phyloP scores from a whole-genome alignment of 106 monocot genomes.

The Triglochin maritima region DNA sequence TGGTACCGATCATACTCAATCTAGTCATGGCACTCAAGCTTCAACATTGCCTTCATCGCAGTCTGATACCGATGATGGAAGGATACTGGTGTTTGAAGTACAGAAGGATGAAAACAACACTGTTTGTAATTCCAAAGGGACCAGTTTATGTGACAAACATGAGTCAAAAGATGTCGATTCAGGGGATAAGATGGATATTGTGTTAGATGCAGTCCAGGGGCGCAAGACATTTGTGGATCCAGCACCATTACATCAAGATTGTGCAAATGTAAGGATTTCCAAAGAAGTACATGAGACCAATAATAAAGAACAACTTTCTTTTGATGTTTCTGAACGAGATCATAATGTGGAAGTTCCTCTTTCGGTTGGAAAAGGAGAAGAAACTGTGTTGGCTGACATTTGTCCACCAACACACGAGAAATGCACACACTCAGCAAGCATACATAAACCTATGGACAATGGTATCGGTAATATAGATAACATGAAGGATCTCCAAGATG shows the following conservation, averaged over 20 bases:
- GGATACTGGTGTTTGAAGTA: slow-evolving; percentile 15
- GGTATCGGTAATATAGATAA: not conserved
- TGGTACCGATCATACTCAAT: slow-evolving; percentile 14
- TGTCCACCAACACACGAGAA: slow-evolving; percentile 4
- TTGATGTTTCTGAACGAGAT: slow-evolving; percentile 15
- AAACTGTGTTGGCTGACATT: slow-evolving; percentile 18
- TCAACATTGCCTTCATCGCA: slow-evolving; percentile 13
- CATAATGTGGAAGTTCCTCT: slow-evolving; percentile 3
- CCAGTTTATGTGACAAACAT: slow-evolving; percentile 29
- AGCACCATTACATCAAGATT: slow-evolving; percentile 5
- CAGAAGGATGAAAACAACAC: slow-evolving; percentile 22
- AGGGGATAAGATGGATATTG: slow-evolving; percentile 25
- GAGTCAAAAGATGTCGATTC: slow-evolving; percentile 14
- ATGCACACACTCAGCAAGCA: not conserved
- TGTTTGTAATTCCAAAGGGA: slow-evolving; percentile 36
- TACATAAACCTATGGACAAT: slow-evolving; percentile 1
- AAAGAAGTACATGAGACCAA: slow-evolving; percentile 18
- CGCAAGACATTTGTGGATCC: not conserved
- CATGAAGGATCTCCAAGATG: slow-evolving; percentile 5
- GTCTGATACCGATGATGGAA: slow-evolving; percentile 14
- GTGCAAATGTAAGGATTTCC: not conserved
- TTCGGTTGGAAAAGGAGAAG: slow-evolving; percentile 20
- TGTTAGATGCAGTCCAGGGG: slow-evolving; percentile 14
- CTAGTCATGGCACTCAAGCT: slow-evolving; percentile 13
- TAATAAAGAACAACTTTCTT: slow-evolving; percentile 6